Evolutionary conservation across 1,139 yeast species (phyloP).

Genomic region (Casaregolazyma lundiana): DNA sequence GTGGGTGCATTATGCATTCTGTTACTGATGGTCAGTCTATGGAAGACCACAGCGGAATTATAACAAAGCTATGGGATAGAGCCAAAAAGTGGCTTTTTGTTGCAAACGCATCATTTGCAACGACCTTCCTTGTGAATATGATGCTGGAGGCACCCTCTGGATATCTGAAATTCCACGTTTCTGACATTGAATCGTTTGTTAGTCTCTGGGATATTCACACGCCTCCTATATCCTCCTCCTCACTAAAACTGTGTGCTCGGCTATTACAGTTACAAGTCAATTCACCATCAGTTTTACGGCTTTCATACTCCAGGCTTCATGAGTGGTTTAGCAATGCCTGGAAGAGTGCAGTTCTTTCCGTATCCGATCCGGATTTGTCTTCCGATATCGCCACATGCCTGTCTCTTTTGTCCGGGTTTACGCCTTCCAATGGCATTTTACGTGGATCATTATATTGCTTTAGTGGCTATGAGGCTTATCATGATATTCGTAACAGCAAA

Average conservation of each 20-base stretch:
- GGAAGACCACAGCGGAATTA: background rate
- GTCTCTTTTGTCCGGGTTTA: slow-evolving; percentile 4
- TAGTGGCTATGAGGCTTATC: background rate
- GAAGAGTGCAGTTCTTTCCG: slow-evolving; percentile 3
- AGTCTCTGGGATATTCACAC: slow-evolving; percentile 14
- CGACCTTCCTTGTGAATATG: slow-evolving; percentile 3
- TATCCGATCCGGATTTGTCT: background rate
- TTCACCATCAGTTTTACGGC: slow-evolving; percentile 4
- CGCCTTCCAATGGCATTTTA: background rate
- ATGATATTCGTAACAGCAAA: background rate
- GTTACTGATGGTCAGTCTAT: background rate
- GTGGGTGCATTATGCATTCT: slow-evolving; percentile 8
- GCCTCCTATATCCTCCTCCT: slow-evolving; percentile 12
- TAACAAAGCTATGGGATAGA: slow-evolving; percentile 6
- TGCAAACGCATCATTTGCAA: slow-evolving; percentile 6
- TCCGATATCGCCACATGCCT: slow-evolving; percentile 2
- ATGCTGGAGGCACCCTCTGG: slow-evolving; percentile 1
- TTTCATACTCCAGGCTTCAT: slow-evolving; percentile 9
- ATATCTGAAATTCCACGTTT: background rate
- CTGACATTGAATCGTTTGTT: slow-evolving; percentile 5
- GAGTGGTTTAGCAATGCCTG: slow-evolving; percentile 13
- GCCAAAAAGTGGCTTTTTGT: slow-evolving; percentile 6
- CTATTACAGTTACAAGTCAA: background rate
- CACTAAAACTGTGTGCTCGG: slow-evolving; percentile 11
- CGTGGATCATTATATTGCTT: background rate